Base-by-base conservation (phyloP, 768 basidiomycete genomes). In the Phaeotremella skinneri region DNA sequence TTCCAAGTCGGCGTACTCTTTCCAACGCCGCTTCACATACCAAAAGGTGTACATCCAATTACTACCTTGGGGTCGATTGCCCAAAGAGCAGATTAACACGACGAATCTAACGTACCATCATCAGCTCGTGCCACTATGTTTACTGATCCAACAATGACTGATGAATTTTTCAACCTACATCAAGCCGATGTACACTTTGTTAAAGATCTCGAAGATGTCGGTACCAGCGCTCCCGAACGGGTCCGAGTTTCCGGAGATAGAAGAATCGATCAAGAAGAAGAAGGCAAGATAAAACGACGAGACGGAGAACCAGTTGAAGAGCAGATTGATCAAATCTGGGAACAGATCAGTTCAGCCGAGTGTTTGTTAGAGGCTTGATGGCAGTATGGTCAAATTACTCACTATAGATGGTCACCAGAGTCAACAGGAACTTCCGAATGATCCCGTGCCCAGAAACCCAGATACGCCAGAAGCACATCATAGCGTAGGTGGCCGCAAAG, bases 11-110 rank as follows among this genome's bases (percentile, higher is more conserved):
- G 84, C 73, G 68, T 86, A 89, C n/a, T 77, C 85, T 87, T 56
- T 50, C 55, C 37, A 21, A 48, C 9, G 61, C 62, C 61, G 2
- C 66, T 39, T 21, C 13, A 62, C 70, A 63, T 4, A 72, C 68
- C 87, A 85, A 30, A 85, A 64, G 16, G 83, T 82, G 74, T 93
- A 93, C 57, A 85, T 86, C 85, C 85, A 90, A 78, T 90, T 89
- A 11, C 88, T 90, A 25, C 91, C 91, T 81, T 73, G 67, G 49
- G 91, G 91, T 50, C 91, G 85, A 78, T 94, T 94, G 41, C 91
- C 91, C 55, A 93, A 85, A 31, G 91, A 91, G 53, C 72, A 70
- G 26, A 75, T 58, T 16, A 70, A 43, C 5, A 74, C 61, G 52
- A 70, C 54, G 48, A 70, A 68, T 20, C 69, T 70, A 42, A 27